These are phyloP conservation scores for Areca catechu DNA, from an alignment of 176 grass and related monocot genomes.

Conservation along the genomic window DNA sequence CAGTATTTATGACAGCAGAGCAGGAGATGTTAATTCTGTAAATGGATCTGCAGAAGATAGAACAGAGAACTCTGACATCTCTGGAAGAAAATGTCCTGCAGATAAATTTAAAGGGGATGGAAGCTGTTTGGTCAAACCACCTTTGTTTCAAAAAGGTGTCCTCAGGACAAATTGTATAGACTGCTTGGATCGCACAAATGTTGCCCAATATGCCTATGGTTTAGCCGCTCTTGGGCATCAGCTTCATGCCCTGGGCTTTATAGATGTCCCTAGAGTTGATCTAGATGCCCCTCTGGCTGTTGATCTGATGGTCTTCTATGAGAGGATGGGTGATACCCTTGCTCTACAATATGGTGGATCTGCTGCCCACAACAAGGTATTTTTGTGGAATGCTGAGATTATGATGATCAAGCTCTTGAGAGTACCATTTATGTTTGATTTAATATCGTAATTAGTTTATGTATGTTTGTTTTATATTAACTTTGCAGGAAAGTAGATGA, in stretches of 20 bases:
- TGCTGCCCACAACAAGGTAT: conserved; percentile 98
- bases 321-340: conserved; percentile 88
- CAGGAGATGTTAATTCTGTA: conserved; percentile 4
- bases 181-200: conserved; percentile 96
- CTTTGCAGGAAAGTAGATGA: background rate
- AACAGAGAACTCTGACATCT: conserved; percentile 5
- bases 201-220: conserved; percentile 88
- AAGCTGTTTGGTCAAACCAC: conserved; percentile 24
- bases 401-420: conserved; percentile 3
- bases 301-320: conserved; percentile 86
- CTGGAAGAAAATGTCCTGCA: conserved; percentile 5
- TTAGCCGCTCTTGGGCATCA: conserved; percentile 76
- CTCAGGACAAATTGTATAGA: conserved; percentile 98
- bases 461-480: background rate
- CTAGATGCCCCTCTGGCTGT: conserved; percentile 57
- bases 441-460: background rate
- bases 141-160: conserved; percentile 72
- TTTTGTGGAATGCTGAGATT: conserved; percentile 7
- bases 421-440: background rate
- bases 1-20: conserved; percentile 10
- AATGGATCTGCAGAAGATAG: conserved; percentile 13
- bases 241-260: conserved; percentile 55
- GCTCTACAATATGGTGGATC: conserved; percentile 85
- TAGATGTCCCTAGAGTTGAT: conserved; percentile 52
- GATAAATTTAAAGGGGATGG: conserved; percentile 5